Evolutionary conservation across 2,329 filamentous ascomycete genomes (phyloP), one percentile per base, ranked within the genome.

Genomic region (Coleophoma crateriformis): DNA sequence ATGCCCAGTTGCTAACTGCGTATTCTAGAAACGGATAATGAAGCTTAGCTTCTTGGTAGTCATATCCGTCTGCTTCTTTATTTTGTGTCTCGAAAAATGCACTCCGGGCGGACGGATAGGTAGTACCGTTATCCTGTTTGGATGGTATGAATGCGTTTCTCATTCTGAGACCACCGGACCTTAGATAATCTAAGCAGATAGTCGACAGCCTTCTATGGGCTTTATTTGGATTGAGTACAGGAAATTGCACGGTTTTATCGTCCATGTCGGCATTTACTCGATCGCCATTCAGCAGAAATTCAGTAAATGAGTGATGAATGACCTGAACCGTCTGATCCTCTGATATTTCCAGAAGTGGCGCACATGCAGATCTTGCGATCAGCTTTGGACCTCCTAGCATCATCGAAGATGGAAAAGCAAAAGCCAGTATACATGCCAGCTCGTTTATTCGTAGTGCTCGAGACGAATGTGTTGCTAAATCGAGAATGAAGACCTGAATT

Each of bases 221-320:
- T 7, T 15, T 15, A 7, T 17, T 34, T 4, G 50, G n/a, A 33
- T 45, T 22, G 17, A 54, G 45, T 3, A 50, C 47, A 13, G 53
- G 50, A 52, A 55, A 57, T 12, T 34, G 38, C 12, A n/a, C 14
- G 12, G 20, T 32, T 14, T 49, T 49, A 7, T 37, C 38, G 22
- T 52, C 45, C 20, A 42, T 52, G 14, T 42, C 41, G 22, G 45
- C 53, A 2, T 35, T 40, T 7, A 3, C 45, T 46, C 48, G 43
- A 32, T 37, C 32, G 11, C 7, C 15, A 7, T 66, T 67, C 2
- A 64, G 62, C 11, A 75, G 54, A 50, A 71, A 76, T 47, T 76
- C 73, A 3, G 72, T 75, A 38, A 76, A 69, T 1, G 72, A 75
- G 47, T 76, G 73, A 52, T 76, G 73, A 7, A 76, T 68, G 6